These are phyloP conservation scores for Colletotrichum lini DNA, from an alignment of 2,329 filamentous ascomycete species.

Conservation along the genomic window DNA sequence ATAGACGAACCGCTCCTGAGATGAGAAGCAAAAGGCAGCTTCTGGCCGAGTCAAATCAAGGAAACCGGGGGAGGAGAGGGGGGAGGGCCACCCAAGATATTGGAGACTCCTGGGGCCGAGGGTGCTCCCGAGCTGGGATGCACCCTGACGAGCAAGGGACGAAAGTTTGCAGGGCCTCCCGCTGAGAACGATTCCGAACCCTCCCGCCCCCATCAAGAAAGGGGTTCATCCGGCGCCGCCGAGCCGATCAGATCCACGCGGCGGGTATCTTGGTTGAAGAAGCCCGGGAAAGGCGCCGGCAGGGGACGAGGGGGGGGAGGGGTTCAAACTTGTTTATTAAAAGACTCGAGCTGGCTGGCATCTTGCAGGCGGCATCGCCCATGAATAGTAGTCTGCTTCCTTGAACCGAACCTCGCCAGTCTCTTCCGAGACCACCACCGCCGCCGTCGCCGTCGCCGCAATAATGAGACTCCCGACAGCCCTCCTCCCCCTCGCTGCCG, in stretches of 20 bases:
- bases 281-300: not conserved
- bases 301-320: too few species aligned
- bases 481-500: not conserved
- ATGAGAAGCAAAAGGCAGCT: not conserved
- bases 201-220: slow-evolving; percentile 9
- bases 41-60: not conserved
- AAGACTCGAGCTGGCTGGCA: too few species aligned
- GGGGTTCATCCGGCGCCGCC: slow-evolving; percentile 14
- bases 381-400: too few species aligned
- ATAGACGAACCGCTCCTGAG: not conserved
- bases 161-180: slow-evolving; percentile 27
- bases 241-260: not conserved
- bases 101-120: not conserved
- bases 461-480: slow-evolving; percentile 21
- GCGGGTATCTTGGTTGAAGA: too few species aligned
- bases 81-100: not conserved
- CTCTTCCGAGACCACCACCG: not conserved
- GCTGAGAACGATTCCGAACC: not conserved
- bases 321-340: too few species aligned
- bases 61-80: not conserved
- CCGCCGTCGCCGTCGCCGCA: too few species aligned
- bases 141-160: slow-evolving; percentile 25
- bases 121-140: slow-evolving; percentile 2
- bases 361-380: too few species aligned
- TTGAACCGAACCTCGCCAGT: not conserved